Conservation (phyloP, 371 early-diverging fungal species). For the Mucor piriformis region DNA sequence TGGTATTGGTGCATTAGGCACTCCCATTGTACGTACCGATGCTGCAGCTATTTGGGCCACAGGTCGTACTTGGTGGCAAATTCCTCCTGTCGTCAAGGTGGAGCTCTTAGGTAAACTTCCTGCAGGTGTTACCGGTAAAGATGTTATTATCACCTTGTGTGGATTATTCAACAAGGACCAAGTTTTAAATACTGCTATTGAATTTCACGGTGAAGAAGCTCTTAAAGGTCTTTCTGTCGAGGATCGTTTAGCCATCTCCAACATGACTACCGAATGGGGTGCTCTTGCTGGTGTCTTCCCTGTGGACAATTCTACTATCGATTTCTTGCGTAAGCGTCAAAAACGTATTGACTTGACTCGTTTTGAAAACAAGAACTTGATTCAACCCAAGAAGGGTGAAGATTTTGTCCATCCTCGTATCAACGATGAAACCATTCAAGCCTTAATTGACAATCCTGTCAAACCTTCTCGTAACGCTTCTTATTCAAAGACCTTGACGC, state of each 20-base stretch:
- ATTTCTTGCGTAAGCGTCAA: slow-evolving; percentile 73
- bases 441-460: slow-evolving; percentile 56
- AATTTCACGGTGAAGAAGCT: slow-evolving; percentile 82
- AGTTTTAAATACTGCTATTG: slow-evolving; percentile 93
- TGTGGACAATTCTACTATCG: slow-evolving; percentile 78
- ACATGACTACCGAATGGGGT: slow-evolving; percentile 99
- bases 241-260: slow-evolving; percentile 93
- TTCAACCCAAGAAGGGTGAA: slow-evolving; percentile 38
- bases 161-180: slow-evolving; percentile 84
- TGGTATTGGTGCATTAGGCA: slow-evolving; percentile 91
- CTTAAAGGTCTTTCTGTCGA: slow-evolving; percentile 73
- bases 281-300: slow-evolving; percentile 96
- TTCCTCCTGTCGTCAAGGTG: slow-evolving; percentile 91
- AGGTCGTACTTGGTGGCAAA: slow-evolving; percentile 97
- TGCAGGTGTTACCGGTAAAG: slow-evolving; percentile 91
- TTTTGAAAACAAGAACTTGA: slow-evolving; percentile 56
- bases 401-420: slow-evolving; percentile 72
- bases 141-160: slow-evolving; percentile 93
- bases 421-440: slow-evolving; percentile 66
- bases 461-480: slow-evolving; percentile 67
- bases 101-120: slow-evolving; percentile 75
- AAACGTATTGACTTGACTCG: slow-evolving; percentile 57
- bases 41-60: slow-evolving; percentile 98
- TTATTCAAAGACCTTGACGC: slow-evolving; percentile 83
- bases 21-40: slow-evolving; percentile 96